Evolutionary conservation across 495 filamentous ascomycete species (phyloP).

Genomic region (Pyrenula aspistea): DNA sequence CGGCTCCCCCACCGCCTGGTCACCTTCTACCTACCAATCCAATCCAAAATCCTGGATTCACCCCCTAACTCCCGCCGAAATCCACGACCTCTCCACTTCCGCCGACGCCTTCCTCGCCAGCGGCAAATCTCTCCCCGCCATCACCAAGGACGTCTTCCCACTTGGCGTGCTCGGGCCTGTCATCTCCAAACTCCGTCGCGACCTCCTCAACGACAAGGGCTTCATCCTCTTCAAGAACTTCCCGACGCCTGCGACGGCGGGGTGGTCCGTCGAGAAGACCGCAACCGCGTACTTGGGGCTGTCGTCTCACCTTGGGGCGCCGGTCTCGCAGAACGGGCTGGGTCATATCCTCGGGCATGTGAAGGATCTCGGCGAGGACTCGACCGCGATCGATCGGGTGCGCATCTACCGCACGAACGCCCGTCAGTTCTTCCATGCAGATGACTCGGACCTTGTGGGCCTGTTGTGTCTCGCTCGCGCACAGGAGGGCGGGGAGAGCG

Average conservation of each 20-base stretch:
- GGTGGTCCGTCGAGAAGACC: constrained; percentile 71
- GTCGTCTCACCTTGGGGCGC: constrained; percentile 77
- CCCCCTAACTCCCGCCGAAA: constrained; percentile 50
- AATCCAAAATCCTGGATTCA: constrained; percentile 70
- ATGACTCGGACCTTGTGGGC: constrained; percentile 74
- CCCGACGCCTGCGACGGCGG: constrained; percentile 39
- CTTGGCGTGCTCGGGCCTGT: constrained; percentile 48
- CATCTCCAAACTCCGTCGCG: constrained; percentile 46
- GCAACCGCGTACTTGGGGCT: constrained; percentile 85
- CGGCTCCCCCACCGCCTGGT: constrained; percentile 68
- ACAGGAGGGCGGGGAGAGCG: constrained; percentile 72
- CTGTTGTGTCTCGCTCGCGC: constrained; percentile 73
- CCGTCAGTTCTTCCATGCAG: constrained; percentile 71
- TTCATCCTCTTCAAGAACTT: constrained; percentile 85
- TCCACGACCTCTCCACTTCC: constrained; percentile 52
- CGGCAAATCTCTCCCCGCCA: not conserved
- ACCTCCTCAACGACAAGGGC: constrained; percentile 73
- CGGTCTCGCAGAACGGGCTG: constrained; percentile 70
- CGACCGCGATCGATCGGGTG: constrained; percentile 67
- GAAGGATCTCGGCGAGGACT: constrained; percentile 78
- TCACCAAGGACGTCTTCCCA: constrained; percentile 41
- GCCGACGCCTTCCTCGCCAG: constrained; percentile 32
- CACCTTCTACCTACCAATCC: constrained; percentile 54
- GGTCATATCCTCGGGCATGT: constrained; percentile 90
- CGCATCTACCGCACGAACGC: constrained; percentile 85